Evolutionary conservation across 352 stramenopile species (phyloP).

Genomic region (Stephanocyclus meneghinianus): DNA sequence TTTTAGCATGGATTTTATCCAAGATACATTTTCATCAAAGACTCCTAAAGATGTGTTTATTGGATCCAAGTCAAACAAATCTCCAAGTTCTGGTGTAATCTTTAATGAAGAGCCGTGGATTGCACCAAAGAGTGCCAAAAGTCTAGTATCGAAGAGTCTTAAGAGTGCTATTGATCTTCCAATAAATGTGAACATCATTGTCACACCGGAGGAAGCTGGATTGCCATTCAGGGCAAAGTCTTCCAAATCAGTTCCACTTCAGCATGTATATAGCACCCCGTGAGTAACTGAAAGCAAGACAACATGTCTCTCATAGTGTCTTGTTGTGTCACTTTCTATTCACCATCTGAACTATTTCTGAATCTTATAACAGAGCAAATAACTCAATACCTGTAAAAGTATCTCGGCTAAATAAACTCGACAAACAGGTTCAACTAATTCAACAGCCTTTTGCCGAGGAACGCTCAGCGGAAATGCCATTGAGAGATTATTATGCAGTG

Average conservation of each 20-base stretch:
- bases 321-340: not conserved
- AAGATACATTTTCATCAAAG: not conserved
- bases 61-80: not conserved
- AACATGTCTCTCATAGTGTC: too few relatives aligned
- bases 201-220: conserved; percentile 9
- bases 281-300: not conserved
- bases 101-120: not conserved
- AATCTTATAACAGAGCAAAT: not conserved
- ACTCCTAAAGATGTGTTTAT: not conserved
- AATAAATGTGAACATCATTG: not conserved
- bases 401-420: not conserved
- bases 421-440: not conserved
- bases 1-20: not conserved
- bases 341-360: not conserved
- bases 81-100: not conserved
- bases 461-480: not conserved
- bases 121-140: conserved; percentile 1
- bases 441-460: not conserved
- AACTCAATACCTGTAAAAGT: not conserved
- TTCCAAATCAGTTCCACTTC: conserved; percentile 6
- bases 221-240: conserved; percentile 16
- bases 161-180: not conserved
- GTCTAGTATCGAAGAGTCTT: conserved; percentile 1
- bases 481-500: not conserved
- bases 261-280: not conserved